These are phyloP conservation scores for Pseudonitzschia multistriata DNA, from an alignment of 108 stramenopile genomes.

Conservation along the genomic window DNA sequence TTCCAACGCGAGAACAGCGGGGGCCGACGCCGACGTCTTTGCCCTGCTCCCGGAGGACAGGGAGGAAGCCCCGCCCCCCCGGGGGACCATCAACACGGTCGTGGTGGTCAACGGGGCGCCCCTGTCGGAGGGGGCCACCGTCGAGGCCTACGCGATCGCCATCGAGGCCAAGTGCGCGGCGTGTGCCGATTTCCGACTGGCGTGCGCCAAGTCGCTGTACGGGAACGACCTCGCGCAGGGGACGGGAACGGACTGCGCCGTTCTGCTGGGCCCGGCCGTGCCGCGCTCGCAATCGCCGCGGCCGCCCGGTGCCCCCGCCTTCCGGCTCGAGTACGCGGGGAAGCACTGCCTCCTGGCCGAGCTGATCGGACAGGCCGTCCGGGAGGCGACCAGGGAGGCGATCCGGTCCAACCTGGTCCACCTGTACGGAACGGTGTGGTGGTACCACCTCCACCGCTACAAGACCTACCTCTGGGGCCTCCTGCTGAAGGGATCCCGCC, in stretches of 20 bases:
- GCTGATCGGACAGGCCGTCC: constrained; percentile 50
- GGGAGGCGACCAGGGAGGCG: constrained; percentile 56
- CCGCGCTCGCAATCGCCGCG: no score
- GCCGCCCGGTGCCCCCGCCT: not conserved
- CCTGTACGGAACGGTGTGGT: constrained; percentile 22
- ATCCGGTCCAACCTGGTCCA: constrained; percentile 49
- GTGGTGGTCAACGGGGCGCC: constrained; percentile 31
- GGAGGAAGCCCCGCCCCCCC: not conserved
- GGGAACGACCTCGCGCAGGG: constrained; percentile 27
- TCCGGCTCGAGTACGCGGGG: constrained; percentile 27
- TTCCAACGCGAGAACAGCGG: constrained; percentile 38
- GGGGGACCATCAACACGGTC: constrained; percentile 54
- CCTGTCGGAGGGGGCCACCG: constrained; percentile 23
- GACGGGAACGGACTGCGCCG: constrained; percentile 46
- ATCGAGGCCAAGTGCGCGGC: constrained; percentile 48
- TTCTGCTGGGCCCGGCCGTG: constrained; percentile 5
- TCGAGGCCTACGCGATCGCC: constrained; percentile 53
- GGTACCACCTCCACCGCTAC: not conserved
- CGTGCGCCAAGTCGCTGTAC: constrained; percentile 40
- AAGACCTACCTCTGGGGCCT: not conserved
- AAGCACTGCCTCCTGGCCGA: constrained; percentile 49
- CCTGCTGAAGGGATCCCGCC: not conserved
- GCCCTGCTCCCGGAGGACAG: constrained; percentile 11
- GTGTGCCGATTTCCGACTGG: constrained; percentile 25
- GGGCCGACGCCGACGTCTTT: constrained; percentile 51